Evolutionary conservation across 192 early-diverging fungal genomes (phyloP), one percentile per base, ranked within the genome.

Genomic region (Diversispora eburnea): DNA sequence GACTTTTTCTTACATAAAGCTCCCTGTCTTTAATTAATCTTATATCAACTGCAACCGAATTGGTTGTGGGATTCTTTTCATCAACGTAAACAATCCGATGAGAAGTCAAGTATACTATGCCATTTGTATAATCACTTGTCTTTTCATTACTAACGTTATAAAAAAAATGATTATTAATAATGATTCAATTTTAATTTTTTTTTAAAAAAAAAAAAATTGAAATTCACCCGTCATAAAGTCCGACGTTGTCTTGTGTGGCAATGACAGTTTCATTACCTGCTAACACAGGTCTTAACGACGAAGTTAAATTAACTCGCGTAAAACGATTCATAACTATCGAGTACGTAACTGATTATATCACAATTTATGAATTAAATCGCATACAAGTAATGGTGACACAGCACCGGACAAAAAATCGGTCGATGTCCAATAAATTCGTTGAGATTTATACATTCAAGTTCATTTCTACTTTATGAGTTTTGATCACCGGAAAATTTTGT

Each of bases 81-180:
- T 93, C 89, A 15, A 96, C 87, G 80, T 93, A 96, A n/a, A 95
- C 77, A 42, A 96, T 77, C 33, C 93, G 84, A 69, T 89, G 87
- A 3, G 79, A 83, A 8, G 94, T 94, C 57, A 92, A 75, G 68
- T 93, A 94, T 19, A 87, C 83, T 0, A 88, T 86, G 5, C 94
- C 94, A 69, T 84, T 86, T 73, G 92, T 89, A 75, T 88, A 89
- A 49, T 88, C 83, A 41, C 84, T 80, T 49, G 85, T 67, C 66
- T 89, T 88, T 4, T 74, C 57, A 20, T 86, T 85, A 5, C 90
- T 90, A 74, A n/a, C 33, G 25, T 33, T 33, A 33, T 33, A 33
- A 33, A 67, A 57, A 65, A 4, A 17, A 51, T 51, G 15, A 55
- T 19, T 10, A 8, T 0, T 10, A 55, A 15, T 42, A 56, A 22